These are phyloP conservation scores for Epichloe aotearoae DNA, from an alignment of 2,329 filamentous ascomycete species.

Conservation along the genomic window DNA sequence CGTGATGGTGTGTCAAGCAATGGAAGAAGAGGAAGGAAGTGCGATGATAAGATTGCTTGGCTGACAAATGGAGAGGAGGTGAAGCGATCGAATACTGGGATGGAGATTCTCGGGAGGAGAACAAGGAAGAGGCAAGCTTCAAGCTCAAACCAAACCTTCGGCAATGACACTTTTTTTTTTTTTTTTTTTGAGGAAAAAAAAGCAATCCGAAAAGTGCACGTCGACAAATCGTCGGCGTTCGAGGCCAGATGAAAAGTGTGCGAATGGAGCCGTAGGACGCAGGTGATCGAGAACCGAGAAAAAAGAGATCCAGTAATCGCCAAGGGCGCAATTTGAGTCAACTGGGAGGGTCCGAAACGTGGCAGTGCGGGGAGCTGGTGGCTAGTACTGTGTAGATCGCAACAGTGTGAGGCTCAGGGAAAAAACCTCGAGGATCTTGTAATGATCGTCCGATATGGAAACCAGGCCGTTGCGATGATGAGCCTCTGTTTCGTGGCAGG, in stretches of 20 bases:
- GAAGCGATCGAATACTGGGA: conserved; percentile 25
- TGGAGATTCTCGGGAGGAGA: conserved; percentile 21
- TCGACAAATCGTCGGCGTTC: background rate
- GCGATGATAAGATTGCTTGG: conserved; percentile 21
- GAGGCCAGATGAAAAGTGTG: background rate
- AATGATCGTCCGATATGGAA: background rate
- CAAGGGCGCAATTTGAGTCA: background rate
- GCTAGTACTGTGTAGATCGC: background rate
- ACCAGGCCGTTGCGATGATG: background rate
- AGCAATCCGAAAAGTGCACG: background rate
- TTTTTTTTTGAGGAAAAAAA: background rate
- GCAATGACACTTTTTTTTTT: background rate
- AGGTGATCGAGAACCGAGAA: background rate
- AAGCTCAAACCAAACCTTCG: conserved; percentile 23
- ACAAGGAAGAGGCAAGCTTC: conserved; percentile 24
- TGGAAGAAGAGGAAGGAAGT: conserved; percentile 14
- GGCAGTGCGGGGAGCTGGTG: background rate
- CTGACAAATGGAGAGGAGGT: conserved; percentile 17
- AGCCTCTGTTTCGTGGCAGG: background rate
- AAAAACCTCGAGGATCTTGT: background rate
- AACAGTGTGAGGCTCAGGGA: background rate
- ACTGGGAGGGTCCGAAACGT: background rate
- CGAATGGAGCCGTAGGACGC: background rate
- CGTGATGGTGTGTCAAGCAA: conserved; percentile 9
- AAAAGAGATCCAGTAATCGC: background rate